phyloP scores from a whole-genome alignment of 805 yeast genomes.

The Starmera amethionina region DNA sequence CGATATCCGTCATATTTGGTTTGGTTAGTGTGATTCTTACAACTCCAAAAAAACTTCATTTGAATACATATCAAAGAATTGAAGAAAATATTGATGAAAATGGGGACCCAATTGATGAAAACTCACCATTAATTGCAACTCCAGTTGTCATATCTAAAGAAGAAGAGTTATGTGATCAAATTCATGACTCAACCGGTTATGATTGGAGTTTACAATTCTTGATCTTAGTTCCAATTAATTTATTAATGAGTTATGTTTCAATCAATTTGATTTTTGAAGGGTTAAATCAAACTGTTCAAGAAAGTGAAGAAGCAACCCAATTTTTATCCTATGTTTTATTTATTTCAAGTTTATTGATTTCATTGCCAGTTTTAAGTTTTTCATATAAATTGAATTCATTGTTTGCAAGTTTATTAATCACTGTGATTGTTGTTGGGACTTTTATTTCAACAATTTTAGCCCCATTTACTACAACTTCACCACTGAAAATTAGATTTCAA shows the following conservation, averaged over 20 bases:
- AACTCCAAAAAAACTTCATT: slow-evolving; percentile 11
- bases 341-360: slow-evolving; percentile 26
- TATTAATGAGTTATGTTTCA: slow-evolving; percentile 44
- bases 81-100: slow-evolving; percentile 9
- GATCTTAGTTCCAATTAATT: slow-evolving; percentile 55
- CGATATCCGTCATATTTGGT: slow-evolving; percentile 42
- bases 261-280: slow-evolving; percentile 49
- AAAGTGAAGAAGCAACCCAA: slow-evolving; percentile 36
- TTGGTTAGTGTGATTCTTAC: slow-evolving; percentile 29
- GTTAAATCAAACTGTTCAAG: slow-evolving; percentile 61
- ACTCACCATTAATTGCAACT: slow-evolving; percentile 23
- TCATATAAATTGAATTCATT: slow-evolving; percentile 54
- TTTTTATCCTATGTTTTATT: slow-evolving; percentile 27
- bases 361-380: slow-evolving; percentile 55
- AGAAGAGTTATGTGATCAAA: slow-evolving; percentile 3
- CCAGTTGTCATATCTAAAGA: slow-evolving; percentile 8
- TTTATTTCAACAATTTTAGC: slow-evolving; percentile 26
- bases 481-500: slow-evolving; percentile 63
- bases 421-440: slow-evolving; percentile 29
- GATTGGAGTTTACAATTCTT: slow-evolving; percentile 79
- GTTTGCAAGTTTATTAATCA: slow-evolving; percentile 30
- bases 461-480: slow-evolving; percentile 56
- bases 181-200: slow-evolving; percentile 39
- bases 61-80: slow-evolving; percentile 3
- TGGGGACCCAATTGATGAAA: slow-evolving; percentile 14